Evolutionary conservation across 371 early-diverging fungal species (phyloP).

Genomic region (Batrachochytrium dendrobatidis): DNA sequence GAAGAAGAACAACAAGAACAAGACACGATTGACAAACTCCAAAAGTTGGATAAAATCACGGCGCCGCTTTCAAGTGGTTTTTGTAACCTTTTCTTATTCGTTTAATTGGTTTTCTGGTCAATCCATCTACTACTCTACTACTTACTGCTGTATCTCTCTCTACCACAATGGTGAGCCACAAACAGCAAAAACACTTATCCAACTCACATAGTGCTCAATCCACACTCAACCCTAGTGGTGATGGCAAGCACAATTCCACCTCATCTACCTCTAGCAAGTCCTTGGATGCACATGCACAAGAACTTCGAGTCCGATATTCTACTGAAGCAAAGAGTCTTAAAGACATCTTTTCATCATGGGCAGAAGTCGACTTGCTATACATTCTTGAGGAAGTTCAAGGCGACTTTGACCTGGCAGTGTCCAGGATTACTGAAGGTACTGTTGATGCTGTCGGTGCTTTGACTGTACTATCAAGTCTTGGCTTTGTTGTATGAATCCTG

Average conservation of each 20-base stretch:
- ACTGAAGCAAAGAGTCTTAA: constrained; percentile 60
- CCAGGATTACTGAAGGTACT: constrained; percentile 81
- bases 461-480: background rate
- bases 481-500: constrained; percentile 7
- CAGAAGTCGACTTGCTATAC: constrained; percentile 81
- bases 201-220: background rate
- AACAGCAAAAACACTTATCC: background rate
- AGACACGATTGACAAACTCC: no score
- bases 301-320: constrained; percentile 42
- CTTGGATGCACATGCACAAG: constrained; percentile 6
- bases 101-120: no score
- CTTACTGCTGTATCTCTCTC: background rate
- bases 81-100: no score
- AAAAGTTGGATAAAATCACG: no score
- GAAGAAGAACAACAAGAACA: no score
- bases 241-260: no score
- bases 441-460: no score
- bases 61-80: no score
- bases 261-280: no score
- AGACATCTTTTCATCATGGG: constrained; percentile 83
- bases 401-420: constrained; percentile 72
- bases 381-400: constrained; percentile 80
- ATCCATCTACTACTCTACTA: no score
- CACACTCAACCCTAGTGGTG: background rate
- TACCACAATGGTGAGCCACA: background rate